phyloP scores from a whole-genome alignment of 345 rosid species.

The Brassica juncea region DNA sequence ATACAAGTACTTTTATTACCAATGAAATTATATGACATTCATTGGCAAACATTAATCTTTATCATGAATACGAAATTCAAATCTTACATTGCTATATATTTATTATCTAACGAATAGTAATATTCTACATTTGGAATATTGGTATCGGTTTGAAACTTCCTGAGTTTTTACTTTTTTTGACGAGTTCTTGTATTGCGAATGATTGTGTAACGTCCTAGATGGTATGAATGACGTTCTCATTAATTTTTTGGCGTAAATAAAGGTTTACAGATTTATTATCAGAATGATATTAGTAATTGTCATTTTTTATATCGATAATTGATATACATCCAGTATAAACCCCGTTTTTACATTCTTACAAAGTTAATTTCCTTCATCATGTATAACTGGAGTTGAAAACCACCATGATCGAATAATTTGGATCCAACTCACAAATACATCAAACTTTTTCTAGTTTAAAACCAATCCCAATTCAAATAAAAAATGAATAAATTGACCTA shows the following conservation, averaged over 20 bases:
- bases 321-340: neutral
- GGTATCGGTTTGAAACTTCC: neutral
- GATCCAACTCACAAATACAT: neutral
- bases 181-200: neutral
- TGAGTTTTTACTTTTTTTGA: neutral
- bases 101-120: neutral
- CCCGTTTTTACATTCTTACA: neutral
- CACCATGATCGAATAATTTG: neutral
- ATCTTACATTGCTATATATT: neutral
- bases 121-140: neutral
- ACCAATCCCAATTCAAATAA: neutral
- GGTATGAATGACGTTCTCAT: neutral
- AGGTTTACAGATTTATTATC: neutral
- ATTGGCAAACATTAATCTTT: neutral
- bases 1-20: slow-evolving; percentile 1
- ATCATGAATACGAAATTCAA: neutral
- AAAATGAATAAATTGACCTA: neutral
- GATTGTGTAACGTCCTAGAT: neutral
- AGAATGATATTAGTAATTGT: neutral
- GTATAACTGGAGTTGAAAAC: neutral
- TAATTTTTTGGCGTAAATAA: neutral
- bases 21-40: slow-evolving; percentile 1
- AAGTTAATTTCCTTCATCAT: neutral
- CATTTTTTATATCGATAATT: neutral
- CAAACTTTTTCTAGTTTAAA: neutral